Evolutionary conservation across 139 green algal species (phyloP), one percentile per base, ranked within the genome.

Genomic region (Pycnococcus provasolii): DNA sequence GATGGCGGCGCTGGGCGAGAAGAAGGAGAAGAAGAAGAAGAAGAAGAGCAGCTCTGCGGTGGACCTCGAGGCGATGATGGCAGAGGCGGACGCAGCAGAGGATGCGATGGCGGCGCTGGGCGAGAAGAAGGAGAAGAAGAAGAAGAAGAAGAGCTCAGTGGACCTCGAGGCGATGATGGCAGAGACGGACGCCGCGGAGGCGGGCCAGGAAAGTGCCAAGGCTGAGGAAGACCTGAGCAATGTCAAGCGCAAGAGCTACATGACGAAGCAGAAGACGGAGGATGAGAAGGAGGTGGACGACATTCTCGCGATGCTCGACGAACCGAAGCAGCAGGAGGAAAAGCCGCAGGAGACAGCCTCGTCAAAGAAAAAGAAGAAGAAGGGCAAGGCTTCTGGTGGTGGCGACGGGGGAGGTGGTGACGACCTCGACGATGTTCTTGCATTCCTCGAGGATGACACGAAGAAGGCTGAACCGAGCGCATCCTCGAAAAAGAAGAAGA

Each of bases 221-320:
- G 63, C 26, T 13, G 47, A 37, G 3, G 58, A 48, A 11, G 50
- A 39, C 3, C 6, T 40, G 40, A 64, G 42, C 9, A 47, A 46
- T 3, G 37, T 9, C 45, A 63, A 63, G 39, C 51, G 15, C 42
- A 46, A 65, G 39, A 86, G 86, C 61, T 79, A 84, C 50, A 85
- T 86, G 58, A 74, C 68, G 26, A 75, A 75, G 43, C 67, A 73
- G 54, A 84, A 82, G 52, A 71, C 76, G 67, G 60, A 82, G 11
- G 83, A 84, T 6, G 82, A 89, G 6, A 77, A 67, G 44, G 84
- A 87, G 58, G 65, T 90, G 48, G 86, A 84, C 40, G 81, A 80
- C 0, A 60, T 90, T 50, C 61, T 90, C n/a, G 86, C 82, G 13
- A 77, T 86, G 74, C 61, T 92, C n/a, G 84, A 89, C 8, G 82